Evolutionary conservation across 441 rosid genomes (phyloP).

Genomic region (Erodium trifolium): DNA sequence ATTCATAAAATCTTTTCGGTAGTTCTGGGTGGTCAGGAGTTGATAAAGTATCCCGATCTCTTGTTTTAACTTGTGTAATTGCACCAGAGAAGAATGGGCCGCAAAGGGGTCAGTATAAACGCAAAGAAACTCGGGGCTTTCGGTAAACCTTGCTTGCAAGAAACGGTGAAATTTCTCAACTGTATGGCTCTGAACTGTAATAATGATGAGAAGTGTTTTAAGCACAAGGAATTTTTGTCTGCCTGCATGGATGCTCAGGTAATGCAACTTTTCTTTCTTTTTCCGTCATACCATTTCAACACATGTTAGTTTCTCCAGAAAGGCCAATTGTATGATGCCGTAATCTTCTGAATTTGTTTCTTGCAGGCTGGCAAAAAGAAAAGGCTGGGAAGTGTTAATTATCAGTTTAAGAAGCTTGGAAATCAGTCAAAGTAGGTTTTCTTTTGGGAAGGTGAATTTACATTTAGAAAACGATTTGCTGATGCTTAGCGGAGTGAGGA

Average conservation of each 20-base stretch:
- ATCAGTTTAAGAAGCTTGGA: not conserved
- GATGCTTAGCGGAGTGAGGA: not conserved
- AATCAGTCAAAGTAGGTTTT: not conserved
- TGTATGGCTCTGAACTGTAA: not conserved
- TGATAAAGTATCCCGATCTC: not conserved
- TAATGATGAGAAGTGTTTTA: not conserved
- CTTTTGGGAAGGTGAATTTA: not conserved
- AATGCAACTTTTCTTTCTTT: not conserved
- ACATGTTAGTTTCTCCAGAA: not conserved
- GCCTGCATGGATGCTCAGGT: constrained; percentile 1
- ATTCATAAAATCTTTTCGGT: too few relatives aligned
- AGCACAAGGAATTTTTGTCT: not conserved
- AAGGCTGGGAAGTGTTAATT: not conserved
- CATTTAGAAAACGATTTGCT: too few relatives aligned
- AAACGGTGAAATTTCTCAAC: not conserved
- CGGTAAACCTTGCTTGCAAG: not conserved
- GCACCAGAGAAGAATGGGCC: not conserved
- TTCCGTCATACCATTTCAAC: not conserved
- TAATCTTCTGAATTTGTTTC: not conserved
- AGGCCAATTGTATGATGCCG: not conserved
- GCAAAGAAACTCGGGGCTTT: not conserved
- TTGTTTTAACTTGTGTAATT: not conserved
- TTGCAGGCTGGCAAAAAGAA: not conserved
- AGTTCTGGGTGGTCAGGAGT: too few relatives aligned
- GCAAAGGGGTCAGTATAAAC: not conserved